These are phyloP conservation scores for Austroboletus eburneus DNA, from an alignment of 768 basidiomycete genomes.

Conservation along the genomic window DNA sequence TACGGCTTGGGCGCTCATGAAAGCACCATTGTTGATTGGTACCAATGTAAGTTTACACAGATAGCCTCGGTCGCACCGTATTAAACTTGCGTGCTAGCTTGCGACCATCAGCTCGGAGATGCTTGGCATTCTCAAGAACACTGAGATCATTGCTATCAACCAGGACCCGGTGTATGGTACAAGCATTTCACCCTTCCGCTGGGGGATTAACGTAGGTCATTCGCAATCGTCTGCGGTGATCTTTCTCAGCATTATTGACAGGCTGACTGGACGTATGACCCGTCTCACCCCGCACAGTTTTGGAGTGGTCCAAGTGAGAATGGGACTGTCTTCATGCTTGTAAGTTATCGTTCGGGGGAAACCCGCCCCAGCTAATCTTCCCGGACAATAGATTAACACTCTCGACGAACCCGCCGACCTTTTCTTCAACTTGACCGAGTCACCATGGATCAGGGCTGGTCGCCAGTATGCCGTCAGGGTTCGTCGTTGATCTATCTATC, in stretches of 20 bases:
- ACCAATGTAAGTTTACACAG: constrained; percentile 40
- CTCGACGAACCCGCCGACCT: constrained; percentile 50
- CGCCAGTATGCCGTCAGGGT: constrained; percentile 59
- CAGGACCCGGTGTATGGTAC: constrained; percentile 60
- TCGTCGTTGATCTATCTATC: constrained; percentile 14
- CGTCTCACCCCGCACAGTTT: constrained; percentile 55
- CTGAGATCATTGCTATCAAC: constrained; percentile 62
- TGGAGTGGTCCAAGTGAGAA: constrained; percentile 65
- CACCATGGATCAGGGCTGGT: constrained; percentile 66
- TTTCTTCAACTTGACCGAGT: constrained; percentile 61
- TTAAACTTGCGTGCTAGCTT: constrained; percentile 33
- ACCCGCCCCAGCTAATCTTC: neutral
- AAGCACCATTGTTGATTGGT: constrained; percentile 61
- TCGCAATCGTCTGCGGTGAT: neutral
- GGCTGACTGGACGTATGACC: constrained; percentile 35
- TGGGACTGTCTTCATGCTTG: constrained; percentile 65
- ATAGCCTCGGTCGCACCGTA: neutral
- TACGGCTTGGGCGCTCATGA: constrained; percentile 68
- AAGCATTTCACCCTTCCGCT: constrained; percentile 64
- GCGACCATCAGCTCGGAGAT: constrained; percentile 46
- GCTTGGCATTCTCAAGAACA: constrained; percentile 53
- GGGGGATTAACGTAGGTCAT: constrained; percentile 55
- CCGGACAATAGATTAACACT: constrained; percentile 46
- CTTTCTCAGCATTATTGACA: constrained; percentile 8
- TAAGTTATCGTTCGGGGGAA: constrained; percentile 22